These are phyloP conservation scores for Cyberlindnera galapagoensis DNA, from an alignment of 805 yeast genomes.

Conservation along the genomic window DNA sequence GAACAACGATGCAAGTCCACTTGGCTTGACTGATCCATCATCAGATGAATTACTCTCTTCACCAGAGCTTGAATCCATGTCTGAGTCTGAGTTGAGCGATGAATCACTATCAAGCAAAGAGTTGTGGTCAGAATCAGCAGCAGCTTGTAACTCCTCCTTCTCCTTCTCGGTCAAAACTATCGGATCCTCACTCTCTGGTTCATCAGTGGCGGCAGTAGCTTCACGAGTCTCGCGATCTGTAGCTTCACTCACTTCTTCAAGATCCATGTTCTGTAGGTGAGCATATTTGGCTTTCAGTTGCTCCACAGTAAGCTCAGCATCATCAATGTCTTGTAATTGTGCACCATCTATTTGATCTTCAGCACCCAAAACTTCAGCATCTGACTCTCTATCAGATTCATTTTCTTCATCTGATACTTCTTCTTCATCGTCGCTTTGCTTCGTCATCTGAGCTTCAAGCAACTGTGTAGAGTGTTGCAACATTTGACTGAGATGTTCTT, in stretches of 20 bases:
- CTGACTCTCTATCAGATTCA: constrained; percentile 28
- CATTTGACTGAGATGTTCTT: constrained; percentile 81
- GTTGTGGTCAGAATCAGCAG: constrained; percentile 17
- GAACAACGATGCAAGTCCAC: constrained; percentile 31
- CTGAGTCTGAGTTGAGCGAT: constrained; percentile 26
- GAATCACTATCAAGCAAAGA: constrained; percentile 24
- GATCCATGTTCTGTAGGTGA: constrained; percentile 18
- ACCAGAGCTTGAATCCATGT: constrained; percentile 19
- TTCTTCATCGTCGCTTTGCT: constrained; percentile 24
- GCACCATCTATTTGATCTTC: constrained; percentile 9
- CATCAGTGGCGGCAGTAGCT: constrained; percentile 9
- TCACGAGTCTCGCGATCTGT: constrained; percentile 11
- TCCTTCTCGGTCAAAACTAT: constrained; percentile 18
- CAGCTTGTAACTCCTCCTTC: constrained; percentile 23
- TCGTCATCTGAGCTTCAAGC: constrained; percentile 73
- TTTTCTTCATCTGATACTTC: constrained; percentile 18
- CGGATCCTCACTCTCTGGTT: constrained; percentile 15
- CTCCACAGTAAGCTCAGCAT: constrained; percentile 26
- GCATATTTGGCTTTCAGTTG: constrained; percentile 22
- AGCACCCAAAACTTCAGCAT: constrained; percentile 1
- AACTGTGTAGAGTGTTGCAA: constrained; percentile 87
- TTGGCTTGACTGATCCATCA: constrained; percentile 11
- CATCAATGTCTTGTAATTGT: constrained; percentile 13
- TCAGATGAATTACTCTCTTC: constrained; percentile 19
- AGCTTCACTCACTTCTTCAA: constrained; percentile 25